A percentile compares a stretch with the other conserved stretches of the same genome.
These are phyloP conservation scores for Euphorbia tirucalli DNA, from an alignment of 345 rosid species.

Conservation along the genomic window DNA sequence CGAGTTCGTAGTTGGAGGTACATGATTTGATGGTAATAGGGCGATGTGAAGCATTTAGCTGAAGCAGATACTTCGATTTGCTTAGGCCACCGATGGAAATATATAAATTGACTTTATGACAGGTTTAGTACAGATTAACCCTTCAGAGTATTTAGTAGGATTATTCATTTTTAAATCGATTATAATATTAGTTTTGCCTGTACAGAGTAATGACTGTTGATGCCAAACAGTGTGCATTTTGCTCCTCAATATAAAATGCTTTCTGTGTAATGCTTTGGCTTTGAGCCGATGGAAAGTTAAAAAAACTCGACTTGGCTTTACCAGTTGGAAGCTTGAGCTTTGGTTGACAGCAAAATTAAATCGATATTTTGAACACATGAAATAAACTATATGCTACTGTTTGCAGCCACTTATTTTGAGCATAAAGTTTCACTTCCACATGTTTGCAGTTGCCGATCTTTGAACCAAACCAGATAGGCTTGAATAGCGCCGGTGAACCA, in stretches of 20 bases:
- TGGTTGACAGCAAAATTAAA: too few relatives aligned
- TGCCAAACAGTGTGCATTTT: background rate
- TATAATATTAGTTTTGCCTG: background rate
- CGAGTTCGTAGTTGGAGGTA: conserved; percentile 1
- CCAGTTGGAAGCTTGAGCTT: too few relatives aligned
- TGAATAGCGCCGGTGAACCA: too few relatives aligned
- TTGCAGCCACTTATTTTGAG: too few relatives aligned
- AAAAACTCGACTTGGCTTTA: too few relatives aligned
- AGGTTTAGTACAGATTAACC: background rate
- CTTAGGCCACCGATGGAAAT: background rate
- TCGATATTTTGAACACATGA: too few relatives aligned
- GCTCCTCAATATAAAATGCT: background rate
- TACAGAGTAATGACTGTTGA: background rate
- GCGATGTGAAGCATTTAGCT: too few relatives aligned
- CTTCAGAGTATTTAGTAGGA: background rate
- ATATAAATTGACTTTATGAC: background rate
- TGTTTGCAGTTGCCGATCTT: too few relatives aligned
- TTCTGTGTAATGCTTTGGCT: background rate
- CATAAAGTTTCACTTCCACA: too few relatives aligned
- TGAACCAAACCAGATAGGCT: too few relatives aligned
- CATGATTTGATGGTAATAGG: background rate
- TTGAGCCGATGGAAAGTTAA: too few relatives aligned
- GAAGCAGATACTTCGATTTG: background rate
- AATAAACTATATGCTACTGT: too few relatives aligned
- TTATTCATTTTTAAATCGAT: background rate